Evolutionary conservation across 768 basidiomycete species (phyloP).

Genomic region (Cystofilobasidium bisporidii): DNA sequence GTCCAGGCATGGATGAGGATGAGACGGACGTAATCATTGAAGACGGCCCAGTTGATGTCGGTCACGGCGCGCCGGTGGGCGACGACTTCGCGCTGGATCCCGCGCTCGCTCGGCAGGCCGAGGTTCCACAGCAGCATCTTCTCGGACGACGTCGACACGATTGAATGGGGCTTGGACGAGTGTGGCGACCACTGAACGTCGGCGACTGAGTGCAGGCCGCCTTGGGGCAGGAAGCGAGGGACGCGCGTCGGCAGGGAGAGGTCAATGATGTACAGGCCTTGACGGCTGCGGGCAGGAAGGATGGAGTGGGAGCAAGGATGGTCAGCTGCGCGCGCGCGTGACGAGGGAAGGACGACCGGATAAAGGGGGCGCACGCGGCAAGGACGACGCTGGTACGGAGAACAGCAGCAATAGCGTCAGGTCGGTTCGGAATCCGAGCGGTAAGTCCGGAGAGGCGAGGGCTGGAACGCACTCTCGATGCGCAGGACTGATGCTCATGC

Average conservation of each 20-base stretch:
- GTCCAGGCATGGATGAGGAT: too few species aligned
- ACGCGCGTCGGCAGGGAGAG: slow-evolving; percentile 74
- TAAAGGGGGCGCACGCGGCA: background rate
- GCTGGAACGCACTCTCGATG: slow-evolving; percentile 23
- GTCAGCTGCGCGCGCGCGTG: background rate
- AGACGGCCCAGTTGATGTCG: slow-evolving; percentile 94
- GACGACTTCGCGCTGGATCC: slow-evolving; percentile 72
- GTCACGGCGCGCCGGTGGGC: slow-evolving; percentile 93
- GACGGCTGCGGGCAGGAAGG: slow-evolving; percentile 46
- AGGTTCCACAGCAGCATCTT: slow-evolving; percentile 81
- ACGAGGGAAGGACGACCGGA: background rate
- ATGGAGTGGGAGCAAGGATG: background rate
- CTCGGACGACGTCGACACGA: slow-evolving; percentile 24
- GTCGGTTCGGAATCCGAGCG: too few species aligned
- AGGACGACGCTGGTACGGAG: slow-evolving; percentile 20
- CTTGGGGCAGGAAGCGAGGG: slow-evolving; percentile 89
- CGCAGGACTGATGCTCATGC: slow-evolving; percentile 27
- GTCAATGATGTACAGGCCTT: slow-evolving; percentile 91
- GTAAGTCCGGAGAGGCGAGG: too few species aligned
- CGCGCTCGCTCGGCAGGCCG: slow-evolving; percentile 58
- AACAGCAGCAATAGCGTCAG: background rate
- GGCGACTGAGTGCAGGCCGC: slow-evolving; percentile 84
- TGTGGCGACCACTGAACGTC: slow-evolving; percentile 42
- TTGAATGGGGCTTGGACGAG: slow-evolving; percentile 36
- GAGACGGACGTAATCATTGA: slow-evolving; percentile 58